Base-by-base conservation (phyloP, 768 basidiomycete species). In the Rubroboletus pulcherrimus region DNA sequence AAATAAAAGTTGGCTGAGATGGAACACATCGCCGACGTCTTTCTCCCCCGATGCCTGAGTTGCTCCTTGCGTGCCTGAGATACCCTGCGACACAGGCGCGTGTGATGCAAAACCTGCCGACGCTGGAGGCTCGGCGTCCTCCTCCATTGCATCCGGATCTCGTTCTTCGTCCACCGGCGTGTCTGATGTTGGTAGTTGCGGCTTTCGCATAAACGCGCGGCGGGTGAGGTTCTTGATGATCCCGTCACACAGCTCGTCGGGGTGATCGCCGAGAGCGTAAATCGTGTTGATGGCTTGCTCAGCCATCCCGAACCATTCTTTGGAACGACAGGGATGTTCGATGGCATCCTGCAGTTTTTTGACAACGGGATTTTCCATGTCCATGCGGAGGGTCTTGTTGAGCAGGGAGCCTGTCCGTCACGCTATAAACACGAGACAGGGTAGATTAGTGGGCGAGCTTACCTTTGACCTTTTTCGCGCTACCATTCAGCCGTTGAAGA, bases 401-500 rank as follows among this genome's bases (percentile, higher is more conserved):
- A 85, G 76, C 8, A 97, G 80, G 0, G 94, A 98, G 5, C 95
- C 92, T 92, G 51, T 10, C 49, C 49, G 15, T n/a, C 30, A 15
- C 5, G 15, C 6, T 9, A 7, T 59, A 17, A 5, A 15, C 12
- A 12, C 1, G 24, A 39, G 6, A 24, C 3, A 33, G 11, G 8
- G 8, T 38, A 14, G 15, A 14, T 44, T 0, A 12, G 30, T 9
- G 15, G 3, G 12, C 11, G 19, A 53, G 10, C 71, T 51, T 52
- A 87, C 93, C 96, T 77, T 99, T 99, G 57, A 99, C 84, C 68
- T 98, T 99, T 77, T 99, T 99, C 30, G 85, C 91, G 62, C 91
- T 95, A 2, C 97, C 97, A 47, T 92, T 92, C 9, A 99, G 77
- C 0, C 97, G 82, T 60, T 96, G 93, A 41, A 98, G 75, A 0